Conservation (phyloP, 768 basidiomycete genomes). For the Chalciporus pseudorubinellus region DNA sequence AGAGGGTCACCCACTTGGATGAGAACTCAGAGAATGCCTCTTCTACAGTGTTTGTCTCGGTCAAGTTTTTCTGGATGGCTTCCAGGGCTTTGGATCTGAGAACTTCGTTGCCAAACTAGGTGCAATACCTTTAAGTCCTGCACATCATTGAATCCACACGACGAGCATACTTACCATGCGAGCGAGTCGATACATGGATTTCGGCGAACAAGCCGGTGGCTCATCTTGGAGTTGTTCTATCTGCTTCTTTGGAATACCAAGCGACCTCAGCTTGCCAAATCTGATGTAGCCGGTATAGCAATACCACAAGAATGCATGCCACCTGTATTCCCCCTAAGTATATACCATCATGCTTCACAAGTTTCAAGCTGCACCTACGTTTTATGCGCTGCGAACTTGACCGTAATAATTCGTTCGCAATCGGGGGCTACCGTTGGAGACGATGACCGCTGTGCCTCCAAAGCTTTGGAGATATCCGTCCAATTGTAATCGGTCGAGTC, state of each 20-base stretch:
- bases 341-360: not conserved
- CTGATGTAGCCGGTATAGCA: conserved; percentile 22
- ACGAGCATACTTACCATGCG: conserved; percentile 22
- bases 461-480: conserved; percentile 9
- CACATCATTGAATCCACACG: not conserved
- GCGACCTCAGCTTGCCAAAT: conserved; percentile 18
- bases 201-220: conserved; percentile 30
- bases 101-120: conserved; percentile 14
- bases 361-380: conserved; percentile 11
- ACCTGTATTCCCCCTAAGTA: conserved; percentile 6
- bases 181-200: conserved; percentile 38
- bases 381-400: conserved; percentile 16
- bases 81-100: conserved; percentile 17
- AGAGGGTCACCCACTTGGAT: conserved; percentile 14
- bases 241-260: not conserved
- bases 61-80: conserved; percentile 18
- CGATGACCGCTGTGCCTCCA: not conserved
- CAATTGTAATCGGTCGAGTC: not conserved
- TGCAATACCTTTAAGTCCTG: not conserved
- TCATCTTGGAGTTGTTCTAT: not conserved
- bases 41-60: conserved; percentile 18
- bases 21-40: conserved; percentile 30
- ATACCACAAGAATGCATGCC: conserved; percentile 26
- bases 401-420: not conserved
- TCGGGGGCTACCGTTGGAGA: not conserved